These are phyloP conservation scores for Leptographium radiaticola DNA, from an alignment of 2,329 filamentous ascomycete species.

Conservation along the genomic window DNA sequence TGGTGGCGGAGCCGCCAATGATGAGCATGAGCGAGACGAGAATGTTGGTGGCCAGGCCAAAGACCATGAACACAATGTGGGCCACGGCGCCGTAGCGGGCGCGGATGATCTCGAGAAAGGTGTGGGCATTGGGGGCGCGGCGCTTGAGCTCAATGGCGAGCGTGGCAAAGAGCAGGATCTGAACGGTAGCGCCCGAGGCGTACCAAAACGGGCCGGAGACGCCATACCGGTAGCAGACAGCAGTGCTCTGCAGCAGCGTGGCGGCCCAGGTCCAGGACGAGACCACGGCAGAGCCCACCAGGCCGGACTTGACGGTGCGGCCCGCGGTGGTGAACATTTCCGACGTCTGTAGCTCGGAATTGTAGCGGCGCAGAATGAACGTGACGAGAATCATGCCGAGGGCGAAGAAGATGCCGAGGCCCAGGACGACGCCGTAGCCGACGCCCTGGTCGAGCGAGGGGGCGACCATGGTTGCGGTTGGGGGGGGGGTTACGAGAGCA, in stretches of 20 bases:
- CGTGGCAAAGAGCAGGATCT: slow-evolving; percentile 81
- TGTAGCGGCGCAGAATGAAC: slow-evolving; percentile 25
- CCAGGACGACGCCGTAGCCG: slow-evolving; percentile 68
- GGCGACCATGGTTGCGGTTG: slow-evolving; percentile 13
- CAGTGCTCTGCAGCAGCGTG: slow-evolving; percentile 64
- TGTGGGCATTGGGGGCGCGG: slow-evolving; percentile 75
- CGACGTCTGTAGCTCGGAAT: slow-evolving; percentile 65
- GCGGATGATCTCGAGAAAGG: slow-evolving; percentile 69
- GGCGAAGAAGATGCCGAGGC: slow-evolving; percentile 61
- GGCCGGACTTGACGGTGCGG: slow-evolving; percentile 74
- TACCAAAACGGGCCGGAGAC: slow-evolving; percentile 50
- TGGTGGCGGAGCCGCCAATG: slow-evolving; percentile 68
- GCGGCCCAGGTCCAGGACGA: slow-evolving; percentile 91
- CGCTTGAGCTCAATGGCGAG: slow-evolving; percentile 83
- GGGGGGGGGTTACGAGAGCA: background rate
- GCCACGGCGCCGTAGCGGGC: slow-evolving; percentile 62
- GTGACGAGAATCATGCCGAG: slow-evolving; percentile 34
- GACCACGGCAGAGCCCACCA: slow-evolving; percentile 82
- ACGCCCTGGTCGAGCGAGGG: slow-evolving; percentile 44
- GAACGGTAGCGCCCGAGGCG: slow-evolving; percentile 61
- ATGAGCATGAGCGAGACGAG: slow-evolving; percentile 82
- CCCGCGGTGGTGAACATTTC: slow-evolving; percentile 90
- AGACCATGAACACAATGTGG: slow-evolving; percentile 69
- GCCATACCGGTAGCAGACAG: slow-evolving; percentile 73
- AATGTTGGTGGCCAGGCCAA: slow-evolving; percentile 74